A percentile compares a stretch with the other conserved stretches of the same genome.
These are phyloP conservation scores for Xylogone sp. DNA, from an alignment of 2,329 filamentous ascomycete species.

Conservation along the genomic window DNA sequence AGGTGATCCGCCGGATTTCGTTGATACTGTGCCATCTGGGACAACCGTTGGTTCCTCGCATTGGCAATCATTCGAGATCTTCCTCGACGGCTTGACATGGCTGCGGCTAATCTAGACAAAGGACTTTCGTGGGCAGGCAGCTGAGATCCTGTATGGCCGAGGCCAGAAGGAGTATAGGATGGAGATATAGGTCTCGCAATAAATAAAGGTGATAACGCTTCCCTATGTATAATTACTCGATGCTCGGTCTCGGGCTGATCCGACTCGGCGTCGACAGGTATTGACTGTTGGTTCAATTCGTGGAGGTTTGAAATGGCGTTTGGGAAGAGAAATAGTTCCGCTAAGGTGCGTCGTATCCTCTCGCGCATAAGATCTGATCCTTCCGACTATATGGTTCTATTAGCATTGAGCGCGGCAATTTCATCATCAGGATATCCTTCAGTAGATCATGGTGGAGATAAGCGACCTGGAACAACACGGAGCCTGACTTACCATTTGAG, in stretches of 20 bases:
- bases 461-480: neutral
- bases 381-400: neutral
- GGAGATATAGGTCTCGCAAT: neutral
- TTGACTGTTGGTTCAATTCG: neutral
- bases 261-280: neutral
- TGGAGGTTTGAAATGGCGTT: neutral
- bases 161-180: neutral
- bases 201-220: neutral
- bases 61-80: constrained; percentile 18
- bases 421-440: neutral
- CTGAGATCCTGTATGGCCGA: neutral
- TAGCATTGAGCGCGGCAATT: neutral
- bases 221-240: neutral
- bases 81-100: constrained; percentile 12
- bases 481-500: neutral
- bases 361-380: neutral
- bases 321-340: neutral
- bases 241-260: neutral
- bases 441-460: neutral
- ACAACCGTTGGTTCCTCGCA: neutral
- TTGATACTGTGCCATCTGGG: neutral
- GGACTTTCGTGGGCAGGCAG: constrained; percentile 16
- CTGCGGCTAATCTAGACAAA: constrained; percentile 1
- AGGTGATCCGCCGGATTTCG: neutral
- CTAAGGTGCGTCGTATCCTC: neutral